phyloP scores from a whole-genome alignment of 495 filamentous ascomycete genomes.

The Aspergillus homomorphus region DNA sequence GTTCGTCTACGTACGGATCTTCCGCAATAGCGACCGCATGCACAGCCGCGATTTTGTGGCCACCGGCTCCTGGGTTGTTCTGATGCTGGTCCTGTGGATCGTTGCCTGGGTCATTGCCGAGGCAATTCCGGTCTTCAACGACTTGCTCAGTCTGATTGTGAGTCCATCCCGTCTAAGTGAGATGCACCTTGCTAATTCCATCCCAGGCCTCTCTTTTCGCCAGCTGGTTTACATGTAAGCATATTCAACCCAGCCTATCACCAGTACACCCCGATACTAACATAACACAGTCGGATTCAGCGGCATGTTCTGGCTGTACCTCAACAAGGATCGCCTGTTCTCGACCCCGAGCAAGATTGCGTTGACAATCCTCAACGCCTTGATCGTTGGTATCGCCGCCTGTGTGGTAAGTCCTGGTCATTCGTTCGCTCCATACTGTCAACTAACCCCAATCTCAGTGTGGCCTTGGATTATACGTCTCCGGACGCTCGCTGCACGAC shows the following conservation, averaged over 20 bases:
- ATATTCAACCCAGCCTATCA: background rate
- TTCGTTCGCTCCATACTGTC: background rate
- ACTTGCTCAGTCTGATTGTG: constrained; percentile 48
- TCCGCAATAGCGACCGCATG: constrained; percentile 54
- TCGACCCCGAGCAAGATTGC: constrained; percentile 40
- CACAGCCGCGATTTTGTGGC: constrained; percentile 49
- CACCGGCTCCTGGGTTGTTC: constrained; percentile 52
- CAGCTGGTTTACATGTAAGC: constrained; percentile 40
- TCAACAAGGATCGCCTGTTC: constrained; percentile 52
- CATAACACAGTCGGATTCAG: constrained; percentile 27
- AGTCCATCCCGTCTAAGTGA: background rate
- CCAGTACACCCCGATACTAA: constrained; percentile 7
- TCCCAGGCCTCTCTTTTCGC: constrained; percentile 33
- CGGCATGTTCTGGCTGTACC: constrained; percentile 40
- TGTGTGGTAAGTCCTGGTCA: constrained; percentile 27
- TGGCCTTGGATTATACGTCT: constrained; percentile 38
- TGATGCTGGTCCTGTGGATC: constrained; percentile 55
- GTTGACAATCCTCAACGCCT: constrained; percentile 43
- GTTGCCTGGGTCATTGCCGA: constrained; percentile 67
- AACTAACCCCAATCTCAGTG: constrained; percentile 27
- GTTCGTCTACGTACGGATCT: constrained; percentile 62
- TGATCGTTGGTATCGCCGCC: constrained; percentile 51
- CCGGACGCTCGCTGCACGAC: constrained; percentile 35
- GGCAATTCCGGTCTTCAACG: constrained; percentile 67
- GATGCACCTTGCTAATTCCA: constrained; percentile 10